Base-by-base conservation (phyloP, 768 basidiomycete genomes). In the Boletus tylopilopsis region DNA sequence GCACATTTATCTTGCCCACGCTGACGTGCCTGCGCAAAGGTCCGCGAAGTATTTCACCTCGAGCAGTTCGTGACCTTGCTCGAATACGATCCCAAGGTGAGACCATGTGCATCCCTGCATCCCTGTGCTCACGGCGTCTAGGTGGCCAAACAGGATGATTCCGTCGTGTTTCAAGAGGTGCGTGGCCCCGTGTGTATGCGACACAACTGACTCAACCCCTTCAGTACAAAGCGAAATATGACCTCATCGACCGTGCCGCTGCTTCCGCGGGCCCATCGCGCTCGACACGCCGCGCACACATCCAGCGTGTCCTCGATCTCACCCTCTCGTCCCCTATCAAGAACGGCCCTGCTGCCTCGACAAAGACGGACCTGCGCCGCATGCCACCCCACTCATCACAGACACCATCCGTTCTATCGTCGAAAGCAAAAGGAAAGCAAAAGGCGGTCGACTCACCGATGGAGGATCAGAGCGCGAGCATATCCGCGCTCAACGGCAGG, bases 21-120 rank as follows among this genome's bases (percentile, higher is more conserved):
- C n/a, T n/a, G n/a, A n/a, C n/a, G n/a, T n/a, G n/a, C n/a, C n/a
- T 40, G 50, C 13, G 36, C 19, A 35, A 53, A 92, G 86, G 76
- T 95, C 41, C 81, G 94, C 51, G 91, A 97, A 68, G 74, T 81
- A 50, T 97, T 94, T 67, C 94, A 97, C 62, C 76, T 95, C 68
- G 86, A 94, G 55, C 75, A 85, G 50, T 94, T 87, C 63, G 78
- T 82, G 3, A 82, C 79, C 22, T 75, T 95, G 72, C 69, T 93
- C 30, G 76, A 74, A 18, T 97, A 83, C 64, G 78, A 94, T 67
- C 94, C 93, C 9, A 66, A 73, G 67, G 87, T 88, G 53, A 24
- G 27, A 12, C 36, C 19, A 8, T 18, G 19, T 35, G 22, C 8
- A 8, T 10, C 22, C 7, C 23, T 34, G 8, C 18, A 9, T 39